Evolutionary conservation across 441 rosid species (phyloP).

Genomic region (Bocquillonia castaneifolia): DNA sequence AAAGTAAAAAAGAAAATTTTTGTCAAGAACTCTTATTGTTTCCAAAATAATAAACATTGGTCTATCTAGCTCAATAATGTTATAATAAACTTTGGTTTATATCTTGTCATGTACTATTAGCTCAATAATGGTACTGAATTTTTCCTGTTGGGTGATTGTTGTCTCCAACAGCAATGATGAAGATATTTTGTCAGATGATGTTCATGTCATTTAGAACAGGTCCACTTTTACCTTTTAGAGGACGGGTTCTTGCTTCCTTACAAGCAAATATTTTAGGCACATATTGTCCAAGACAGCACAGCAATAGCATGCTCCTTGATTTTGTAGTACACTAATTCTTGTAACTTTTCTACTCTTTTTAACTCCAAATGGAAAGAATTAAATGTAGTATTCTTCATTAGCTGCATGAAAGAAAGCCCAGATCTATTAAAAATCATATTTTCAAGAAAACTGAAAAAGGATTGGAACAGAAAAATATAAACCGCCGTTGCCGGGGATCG

Average conservation of each 20-base stretch:
- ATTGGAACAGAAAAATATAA: background rate
- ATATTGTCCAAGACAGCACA: background rate
- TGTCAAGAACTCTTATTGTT: background rate
- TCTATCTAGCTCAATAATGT: too few species aligned
- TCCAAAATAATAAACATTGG: background rate
- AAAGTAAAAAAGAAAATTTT: conserved; percentile 10
- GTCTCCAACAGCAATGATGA: background rate
- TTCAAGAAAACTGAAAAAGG: too few species aligned
- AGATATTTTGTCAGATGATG: background rate
- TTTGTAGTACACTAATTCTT: background rate
- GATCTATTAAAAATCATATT: too few species aligned
- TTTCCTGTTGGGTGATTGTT: background rate
- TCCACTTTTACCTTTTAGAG: background rate
- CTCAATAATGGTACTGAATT: conserved; percentile 11
- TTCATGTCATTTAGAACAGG: background rate
- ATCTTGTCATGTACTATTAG: background rate
- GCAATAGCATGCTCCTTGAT: conserved; percentile 16
- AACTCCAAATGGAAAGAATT: too few species aligned
- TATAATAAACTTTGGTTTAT: too few species aligned
- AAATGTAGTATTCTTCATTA: too few species aligned
- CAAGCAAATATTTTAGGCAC: background rate
- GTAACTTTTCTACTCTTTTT: background rate
- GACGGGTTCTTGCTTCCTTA: conserved; percentile 7
- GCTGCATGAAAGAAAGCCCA: background rate
- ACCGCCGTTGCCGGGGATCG: conserved; percentile 87